These are phyloP conservation scores for Sporothrix dimorphospora DNA, from an alignment of 2,329 filamentous ascomycete genomes.

Conservation along the genomic window DNA sequence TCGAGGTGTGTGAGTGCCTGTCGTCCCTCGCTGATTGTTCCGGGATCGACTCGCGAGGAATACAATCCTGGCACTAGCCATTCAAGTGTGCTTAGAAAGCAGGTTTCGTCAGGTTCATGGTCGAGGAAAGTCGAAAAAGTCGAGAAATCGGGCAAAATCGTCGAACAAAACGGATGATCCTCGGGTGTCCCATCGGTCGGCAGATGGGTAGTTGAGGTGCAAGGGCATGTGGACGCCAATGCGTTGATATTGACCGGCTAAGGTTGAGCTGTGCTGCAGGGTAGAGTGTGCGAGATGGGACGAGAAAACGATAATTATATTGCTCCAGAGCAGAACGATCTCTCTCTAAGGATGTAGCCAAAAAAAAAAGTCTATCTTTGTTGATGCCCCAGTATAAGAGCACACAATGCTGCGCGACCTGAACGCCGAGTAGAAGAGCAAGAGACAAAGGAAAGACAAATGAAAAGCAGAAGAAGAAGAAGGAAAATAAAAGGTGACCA, in stretches of 20 bases:
- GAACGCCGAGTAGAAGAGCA: not conserved
- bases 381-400: not conserved
- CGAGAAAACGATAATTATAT: not conserved
- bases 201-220: not conserved
- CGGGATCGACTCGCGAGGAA: no score
- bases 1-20: no score
- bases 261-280: not conserved
- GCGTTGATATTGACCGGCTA: not conserved
- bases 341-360: conserved; percentile 8
- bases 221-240: not conserved
- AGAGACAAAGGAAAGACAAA: not conserved
- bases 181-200: not conserved
- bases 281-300: not conserved
- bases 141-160: not conserved
- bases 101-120: not conserved
- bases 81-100: not conserved
- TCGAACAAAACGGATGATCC: not conserved
- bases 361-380: conserved; percentile 17
- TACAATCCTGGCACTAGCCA: no score
- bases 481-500: not conserved
- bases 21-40: no score
- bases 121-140: conserved; percentile 8
- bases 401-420: not conserved
- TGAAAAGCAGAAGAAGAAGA: not conserved
- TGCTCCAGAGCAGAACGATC: conserved; percentile 13